phyloP scores from a whole-genome alignment of 2,329 filamentous ascomycete species.

The Diaporthe sp. region DNA sequence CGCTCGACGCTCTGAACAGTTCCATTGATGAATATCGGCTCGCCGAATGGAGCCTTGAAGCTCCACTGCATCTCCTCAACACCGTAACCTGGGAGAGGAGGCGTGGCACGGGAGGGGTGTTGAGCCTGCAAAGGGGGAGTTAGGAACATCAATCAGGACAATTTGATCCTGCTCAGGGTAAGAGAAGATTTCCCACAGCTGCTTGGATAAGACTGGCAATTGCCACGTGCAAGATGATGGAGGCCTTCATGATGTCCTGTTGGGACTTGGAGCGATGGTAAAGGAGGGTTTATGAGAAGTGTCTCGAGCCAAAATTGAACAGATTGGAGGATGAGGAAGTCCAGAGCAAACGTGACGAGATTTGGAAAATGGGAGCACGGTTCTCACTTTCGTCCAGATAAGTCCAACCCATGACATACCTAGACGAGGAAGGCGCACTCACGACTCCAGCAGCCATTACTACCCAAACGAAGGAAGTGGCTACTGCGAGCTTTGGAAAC shows the following conservation, averaged over 20 bases:
- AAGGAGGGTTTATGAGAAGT: not conserved
- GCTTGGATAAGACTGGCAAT: not conserved
- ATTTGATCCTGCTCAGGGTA: not conserved
- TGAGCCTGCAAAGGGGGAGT: not conserved
- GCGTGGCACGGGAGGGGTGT: too few species aligned
- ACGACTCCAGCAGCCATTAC: not conserved
- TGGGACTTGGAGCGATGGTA: accelerated
- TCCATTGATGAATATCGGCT: not conserved
- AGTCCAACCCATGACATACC: not conserved
- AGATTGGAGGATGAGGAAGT: accelerated
- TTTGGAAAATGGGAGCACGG: too few species aligned
- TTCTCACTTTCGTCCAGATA: not conserved
- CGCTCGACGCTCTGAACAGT: not conserved
- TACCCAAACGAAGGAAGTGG: too few species aligned
- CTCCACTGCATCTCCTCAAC: not conserved
- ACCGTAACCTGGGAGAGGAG: not conserved
- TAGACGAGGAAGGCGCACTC: not conserved
- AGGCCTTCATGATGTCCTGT: not conserved
- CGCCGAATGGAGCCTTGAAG: not conserved
- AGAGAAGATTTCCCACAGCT: not conserved
- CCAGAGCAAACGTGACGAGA: not conserved
- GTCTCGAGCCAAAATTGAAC: not conserved
- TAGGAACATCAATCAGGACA: not conserved
- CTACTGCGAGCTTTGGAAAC: too few species aligned
- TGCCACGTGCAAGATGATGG: not conserved